Evolutionary conservation across 2,329 filamentous ascomycete genomes (phyloP), one percentile per base, ranked within the genome.

Genomic region (Trichoderma aggressivum): DNA sequence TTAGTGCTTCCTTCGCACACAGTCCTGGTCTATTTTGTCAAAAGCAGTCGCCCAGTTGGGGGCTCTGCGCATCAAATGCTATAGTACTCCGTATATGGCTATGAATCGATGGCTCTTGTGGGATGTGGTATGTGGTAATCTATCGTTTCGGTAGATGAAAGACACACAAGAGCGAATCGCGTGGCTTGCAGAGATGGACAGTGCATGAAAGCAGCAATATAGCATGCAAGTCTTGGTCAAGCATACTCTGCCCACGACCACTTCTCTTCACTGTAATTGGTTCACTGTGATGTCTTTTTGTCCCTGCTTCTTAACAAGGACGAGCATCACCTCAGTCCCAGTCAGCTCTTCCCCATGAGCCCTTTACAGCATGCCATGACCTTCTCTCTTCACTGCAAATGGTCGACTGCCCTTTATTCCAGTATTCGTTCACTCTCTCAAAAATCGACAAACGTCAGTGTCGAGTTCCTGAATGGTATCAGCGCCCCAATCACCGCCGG

Each of bases 401-500:
- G n/a, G n/a, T n/a, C n/a, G n/a, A n/a, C n/a, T n/a, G 5, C 16
- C n/a, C 11, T 53, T 24, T 1, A 24, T 14, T 53, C 47, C 4
- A 24, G 21, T 24, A 24, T 24, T 24, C 11, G 3, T 14, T 18
- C 21, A 11, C 47, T 53, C 16, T 1, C 0, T 60, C 39, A 68
- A 34, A 68, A 66, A 3, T 30, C 18, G 16, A 39, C 5, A 63
- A 83, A 83, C 1, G 78, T 78, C 69, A 83, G 70, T 2, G 69
- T 75, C 7, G 66, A 36, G 65, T 83, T 84, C 70, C 76, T 80
- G 56, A 82, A 82, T 1, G 82, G 82, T 64, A 84, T 82, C 70
- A 83, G 62, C 3, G 82, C 82, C 61, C 83, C 56, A 18, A 83
- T 77, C 14, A 83, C 80, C 0, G 82, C 81, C 65, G 82, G 80